Conservation (phyloP, 208 protist species). For the Acanthamoeba royreba region DNA sequence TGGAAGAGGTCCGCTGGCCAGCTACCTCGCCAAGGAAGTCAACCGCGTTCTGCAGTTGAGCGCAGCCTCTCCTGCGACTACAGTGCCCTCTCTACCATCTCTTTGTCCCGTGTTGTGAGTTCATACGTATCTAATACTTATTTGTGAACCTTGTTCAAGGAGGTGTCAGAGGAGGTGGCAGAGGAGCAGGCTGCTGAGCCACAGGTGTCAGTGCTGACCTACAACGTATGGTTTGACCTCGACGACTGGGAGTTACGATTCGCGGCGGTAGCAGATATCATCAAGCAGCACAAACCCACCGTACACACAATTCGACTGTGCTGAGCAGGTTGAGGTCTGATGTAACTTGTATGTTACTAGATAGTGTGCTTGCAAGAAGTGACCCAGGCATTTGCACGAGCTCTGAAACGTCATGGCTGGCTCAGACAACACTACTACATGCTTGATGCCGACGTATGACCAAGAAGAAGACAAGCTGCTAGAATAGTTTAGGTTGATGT, state of each 20-base stretch:
- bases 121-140: background rate
- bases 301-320: background rate
- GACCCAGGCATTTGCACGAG: background rate
- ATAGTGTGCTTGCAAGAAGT: background rate
- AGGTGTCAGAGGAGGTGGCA: background rate
- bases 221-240: background rate
- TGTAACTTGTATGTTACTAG: background rate
- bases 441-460: background rate
- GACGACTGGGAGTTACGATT: background rate
- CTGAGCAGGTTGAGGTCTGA: background rate
- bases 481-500: too few relatives aligned
- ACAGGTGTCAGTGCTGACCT: background rate
- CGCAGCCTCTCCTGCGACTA: background rate
- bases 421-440: conserved; percentile 12
- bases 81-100: background rate
- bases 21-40: background rate
- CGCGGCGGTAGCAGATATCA: background rate
- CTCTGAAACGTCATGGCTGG: background rate
- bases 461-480: background rate
- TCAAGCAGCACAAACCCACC: background rate
- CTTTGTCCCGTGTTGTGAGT: background rate
- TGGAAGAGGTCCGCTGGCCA: background rate
- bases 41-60: background rate
- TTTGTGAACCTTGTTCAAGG: background rate
- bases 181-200: background rate